These are phyloP conservation scores for Tricholoma saponaceum DNA, from an alignment of 768 basidiomycete genomes.

Conservation along the genomic window DNA sequence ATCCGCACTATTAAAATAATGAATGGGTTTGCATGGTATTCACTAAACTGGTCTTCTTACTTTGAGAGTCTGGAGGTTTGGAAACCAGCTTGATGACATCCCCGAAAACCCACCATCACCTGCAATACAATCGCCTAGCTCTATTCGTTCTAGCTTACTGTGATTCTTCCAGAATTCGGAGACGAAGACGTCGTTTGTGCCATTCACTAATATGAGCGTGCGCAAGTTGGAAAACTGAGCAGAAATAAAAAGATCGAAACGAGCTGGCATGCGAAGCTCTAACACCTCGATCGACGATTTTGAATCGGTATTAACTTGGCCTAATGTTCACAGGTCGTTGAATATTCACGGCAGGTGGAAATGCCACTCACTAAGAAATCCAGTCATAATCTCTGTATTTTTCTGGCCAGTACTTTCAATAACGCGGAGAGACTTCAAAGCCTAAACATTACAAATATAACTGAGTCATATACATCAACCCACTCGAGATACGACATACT, in stretches of 20 bases:
- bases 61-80: conserved; percentile 4
- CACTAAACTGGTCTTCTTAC: background rate
- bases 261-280: background rate
- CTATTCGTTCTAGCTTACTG: conserved; percentile 4
- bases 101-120: conserved; percentile 3
- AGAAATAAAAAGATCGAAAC: background rate
- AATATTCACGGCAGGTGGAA: background rate
- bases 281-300: background rate
- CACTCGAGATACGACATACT: background rate
- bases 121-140: background rate
- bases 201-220: background rate
- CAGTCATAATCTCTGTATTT: no score
- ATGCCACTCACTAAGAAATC: background rate
- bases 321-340: background rate
- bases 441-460: background rate
- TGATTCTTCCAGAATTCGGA: conserved; percentile 4
- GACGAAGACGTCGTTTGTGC: background rate
- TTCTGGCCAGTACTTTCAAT: background rate
- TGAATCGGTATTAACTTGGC: background rate
- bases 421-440: background rate
- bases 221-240: background rate
- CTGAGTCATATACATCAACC: background rate
- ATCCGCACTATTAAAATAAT: background rate
- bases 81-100: conserved; percentile 3
- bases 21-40: background rate